Conservation (phyloP, 768 basidiomycete genomes). For the Sporobolomyces pararoseus region DNA sequence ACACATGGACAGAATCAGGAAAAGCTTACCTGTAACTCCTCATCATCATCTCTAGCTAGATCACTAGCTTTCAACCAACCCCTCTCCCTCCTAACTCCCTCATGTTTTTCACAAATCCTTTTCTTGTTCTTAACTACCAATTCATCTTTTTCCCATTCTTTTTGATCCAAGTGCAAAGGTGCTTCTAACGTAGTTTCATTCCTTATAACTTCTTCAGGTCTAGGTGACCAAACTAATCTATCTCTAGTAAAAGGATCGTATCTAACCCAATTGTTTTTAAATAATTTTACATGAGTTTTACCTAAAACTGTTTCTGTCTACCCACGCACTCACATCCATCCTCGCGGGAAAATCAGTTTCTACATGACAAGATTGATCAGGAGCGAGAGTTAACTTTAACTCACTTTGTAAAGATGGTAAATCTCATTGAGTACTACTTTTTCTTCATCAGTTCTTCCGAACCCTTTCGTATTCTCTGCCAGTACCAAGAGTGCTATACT, state of each 20-base stretch:
- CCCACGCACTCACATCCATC: no score
- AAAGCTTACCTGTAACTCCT: no score
- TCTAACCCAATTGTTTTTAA: not conserved
- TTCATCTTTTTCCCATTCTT: not conserved
- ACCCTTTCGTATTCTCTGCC: not conserved
- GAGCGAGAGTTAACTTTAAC: no score
- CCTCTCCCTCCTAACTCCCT: not conserved
- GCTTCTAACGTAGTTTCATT: no score
- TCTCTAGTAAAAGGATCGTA: not conserved
- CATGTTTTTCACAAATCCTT: not conserved
- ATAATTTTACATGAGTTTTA: not conserved
- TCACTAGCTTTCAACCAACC: not conserved
- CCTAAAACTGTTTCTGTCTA: not conserved
- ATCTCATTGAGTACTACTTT: not conserved
- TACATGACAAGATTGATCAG: no score
- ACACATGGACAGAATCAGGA: no score
- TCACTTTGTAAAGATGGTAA: constrained; percentile 2
- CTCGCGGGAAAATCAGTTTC: no score
- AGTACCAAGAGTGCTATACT: not conserved
- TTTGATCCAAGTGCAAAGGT: no score
- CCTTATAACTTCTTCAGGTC: no score
- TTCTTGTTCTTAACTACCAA: not conserved
- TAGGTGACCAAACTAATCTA: not conserved
- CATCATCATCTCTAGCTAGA: not conserved
- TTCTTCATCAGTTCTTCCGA: not conserved